These are phyloP conservation scores for Puccinia brachypodii DNA, from an alignment of 1,284 basidiomycete species.

Conservation along the genomic window DNA sequence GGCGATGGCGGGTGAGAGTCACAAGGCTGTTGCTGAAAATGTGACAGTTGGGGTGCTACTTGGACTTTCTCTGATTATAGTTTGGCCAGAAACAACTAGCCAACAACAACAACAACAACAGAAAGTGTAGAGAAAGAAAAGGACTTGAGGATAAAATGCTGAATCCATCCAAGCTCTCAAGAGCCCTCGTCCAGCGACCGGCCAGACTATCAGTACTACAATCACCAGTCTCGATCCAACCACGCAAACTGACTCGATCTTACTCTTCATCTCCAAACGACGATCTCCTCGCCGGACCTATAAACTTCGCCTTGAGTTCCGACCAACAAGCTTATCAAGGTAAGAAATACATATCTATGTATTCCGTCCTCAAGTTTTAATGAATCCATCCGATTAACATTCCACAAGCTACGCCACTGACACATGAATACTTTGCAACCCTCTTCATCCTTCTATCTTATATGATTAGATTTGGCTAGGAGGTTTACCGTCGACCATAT, in stretches of 20 bases:
- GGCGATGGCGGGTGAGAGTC: too few relatives aligned
- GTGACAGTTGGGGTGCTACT: too few relatives aligned
- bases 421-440: not conserved
- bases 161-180: too few relatives aligned
- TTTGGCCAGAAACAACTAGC: too few relatives aligned
- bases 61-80: too few relatives aligned
- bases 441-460: not conserved
- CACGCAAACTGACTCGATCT: not conserved
- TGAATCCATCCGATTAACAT: not conserved
- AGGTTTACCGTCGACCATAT: constrained; percentile 61
- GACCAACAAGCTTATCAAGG: constrained; percentile 48
- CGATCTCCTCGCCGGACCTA: constrained; percentile 26
- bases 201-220: too few relatives aligned
- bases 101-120: too few relatives aligned
- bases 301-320: constrained; percentile 38
- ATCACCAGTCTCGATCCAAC: not conserved
- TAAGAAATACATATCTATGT: not conserved
- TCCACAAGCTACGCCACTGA: too few relatives aligned
- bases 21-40: too few relatives aligned
- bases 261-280: constrained; percentile 16
- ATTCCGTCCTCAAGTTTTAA: not conserved
- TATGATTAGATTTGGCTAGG: constrained; percentile 59
- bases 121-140: too few relatives aligned
- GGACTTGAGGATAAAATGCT: too few relatives aligned
- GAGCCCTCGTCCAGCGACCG: too few relatives aligned